Evolutionary conservation across 805 yeast species (phyloP), one percentile per base, ranked within the genome.

Genomic region (Starmerella apicola): DNA sequence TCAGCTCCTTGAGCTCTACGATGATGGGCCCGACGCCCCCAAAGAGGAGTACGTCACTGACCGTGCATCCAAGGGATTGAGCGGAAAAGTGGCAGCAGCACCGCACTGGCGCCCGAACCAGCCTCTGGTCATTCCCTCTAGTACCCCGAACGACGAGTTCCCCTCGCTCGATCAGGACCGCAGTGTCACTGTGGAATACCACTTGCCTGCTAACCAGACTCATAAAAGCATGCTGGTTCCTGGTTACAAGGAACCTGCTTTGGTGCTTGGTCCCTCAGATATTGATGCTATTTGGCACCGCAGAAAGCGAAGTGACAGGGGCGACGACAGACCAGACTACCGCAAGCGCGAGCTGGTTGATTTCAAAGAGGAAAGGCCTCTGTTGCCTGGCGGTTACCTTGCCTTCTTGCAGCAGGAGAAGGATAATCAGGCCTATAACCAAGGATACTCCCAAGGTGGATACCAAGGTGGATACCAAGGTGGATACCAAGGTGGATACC

Each of bases 161-260:
- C 70, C 70, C 0, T 69, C 63, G 30, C 52, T 74, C 13, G 62
- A 68, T 16, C 61, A 65, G 2, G 63, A 67, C 39, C 36, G 57
- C 19, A 59, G 67, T 33, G 50, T 72, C 27, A 63, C 65, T 22
- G 61, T 74, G 2, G 64, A 65, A 35, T 88, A 78, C 53, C 55
- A 65, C 32, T 70, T 78, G 70, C 88, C 94, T 3, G 61, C 66
- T 2, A 64, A 63, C 28, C 66, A 60, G 12, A 49, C 40, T 2
- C 78, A 84, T 24, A 91, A 88, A 56, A 79, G 94, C 1, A 81
- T 91, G 80, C 64, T 88, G 18, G 59, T 88, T 47, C 80, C 77
- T 34, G 96, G 96, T 0, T 83, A 66, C 53, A 73, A 75, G 44
- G 70, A 84, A 4, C 78, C 76, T 43, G 61, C 62, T 26, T 66